phyloP scores from a whole-genome alignment of 108 stramenopile species.

The Conticribra guillardii region DNA sequence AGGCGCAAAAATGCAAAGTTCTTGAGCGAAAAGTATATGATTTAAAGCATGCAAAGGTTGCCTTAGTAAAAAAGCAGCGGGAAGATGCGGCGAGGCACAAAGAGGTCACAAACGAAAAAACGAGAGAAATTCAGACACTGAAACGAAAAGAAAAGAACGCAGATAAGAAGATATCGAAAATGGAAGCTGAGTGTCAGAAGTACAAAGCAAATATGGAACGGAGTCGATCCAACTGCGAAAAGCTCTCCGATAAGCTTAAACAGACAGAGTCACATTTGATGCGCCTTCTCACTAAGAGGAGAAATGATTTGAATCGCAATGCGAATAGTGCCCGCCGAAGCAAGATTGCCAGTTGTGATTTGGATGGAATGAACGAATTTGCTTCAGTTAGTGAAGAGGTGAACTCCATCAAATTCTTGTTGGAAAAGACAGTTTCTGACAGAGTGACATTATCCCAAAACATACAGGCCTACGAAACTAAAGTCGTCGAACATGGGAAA shows the following conservation, averaged over 20 bases:
- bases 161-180: constrained; percentile 65
- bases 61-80: constrained; percentile 78
- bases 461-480: constrained; percentile 59
- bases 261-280: constrained; percentile 82
- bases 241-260: constrained; percentile 79
- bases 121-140: constrained; percentile 73
- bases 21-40: constrained; percentile 80
- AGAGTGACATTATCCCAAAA: constrained; percentile 52
- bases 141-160: constrained; percentile 70
- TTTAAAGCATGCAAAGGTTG: constrained; percentile 73
- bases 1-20: constrained; percentile 69
- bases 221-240: constrained; percentile 61
- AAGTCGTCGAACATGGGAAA: constrained; percentile 68
- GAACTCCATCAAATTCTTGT: constrained; percentile 65
- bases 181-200: constrained; percentile 72
- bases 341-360: neutral
- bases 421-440: constrained; percentile 71
- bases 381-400: constrained; percentile 56
- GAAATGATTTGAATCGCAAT: constrained; percentile 45
- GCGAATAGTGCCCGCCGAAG: constrained; percentile 13
- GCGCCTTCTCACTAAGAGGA: constrained; percentile 72
- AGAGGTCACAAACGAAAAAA: constrained; percentile 75
- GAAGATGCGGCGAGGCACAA: constrained; percentile 67
- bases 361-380: constrained; percentile 36
- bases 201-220: constrained; percentile 74